Evolutionary conservation across 441 rosid species (phyloP), one percentile per base, ranked within the genome.

Genomic region (Metrosideros polymorpha): DNA sequence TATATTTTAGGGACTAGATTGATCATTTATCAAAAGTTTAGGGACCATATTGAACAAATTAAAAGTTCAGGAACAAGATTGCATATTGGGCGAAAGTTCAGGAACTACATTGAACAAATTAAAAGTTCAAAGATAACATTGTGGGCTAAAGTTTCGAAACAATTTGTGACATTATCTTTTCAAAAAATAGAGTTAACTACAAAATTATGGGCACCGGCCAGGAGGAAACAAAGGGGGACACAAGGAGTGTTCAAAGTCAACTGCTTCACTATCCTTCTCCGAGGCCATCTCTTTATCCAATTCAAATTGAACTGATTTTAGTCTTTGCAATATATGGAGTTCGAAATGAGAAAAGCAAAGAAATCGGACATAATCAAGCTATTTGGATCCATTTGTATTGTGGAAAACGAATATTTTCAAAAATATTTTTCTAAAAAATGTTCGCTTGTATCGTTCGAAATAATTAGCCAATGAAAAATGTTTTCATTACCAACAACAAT

Each of bases 191-290:
- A 29, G 0, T 50, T 59, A 35, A 59, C 39, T 2, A 57, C 18
- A 57, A 57, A 57, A 5, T n/a, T 27, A 29, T 0, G 39, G 39
- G 6, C 5, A 59, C 1, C 22, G 3, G 35, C 71, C 0, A 0
- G 0, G 54, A 4, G 6, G 18, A 52, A 52, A 52, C 18, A 29
- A 6, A n/a, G n/a, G n/a, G n/a, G 9, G 39, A 29, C 2, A 4
- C 22, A 15, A 59, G 0, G 29, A 59, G 22, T 15, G 22, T 10
- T 29, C 19, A 59, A 15, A 59, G 39, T 59, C 12, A 15, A 59
- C 6, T 0, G 1, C 1, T 59, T 59, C 39, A 59, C 32, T 29
- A 29, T 10, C 39, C 10, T 29, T 59, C 3, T 59, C 39, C 3
- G 15, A 59, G 39, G 22, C 71, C 71, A 29, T 3, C 22, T 29